Evolutionary conservation across 2,329 filamentous ascomycete species (phyloP).

Genomic region (Cadophora malorum): DNA sequence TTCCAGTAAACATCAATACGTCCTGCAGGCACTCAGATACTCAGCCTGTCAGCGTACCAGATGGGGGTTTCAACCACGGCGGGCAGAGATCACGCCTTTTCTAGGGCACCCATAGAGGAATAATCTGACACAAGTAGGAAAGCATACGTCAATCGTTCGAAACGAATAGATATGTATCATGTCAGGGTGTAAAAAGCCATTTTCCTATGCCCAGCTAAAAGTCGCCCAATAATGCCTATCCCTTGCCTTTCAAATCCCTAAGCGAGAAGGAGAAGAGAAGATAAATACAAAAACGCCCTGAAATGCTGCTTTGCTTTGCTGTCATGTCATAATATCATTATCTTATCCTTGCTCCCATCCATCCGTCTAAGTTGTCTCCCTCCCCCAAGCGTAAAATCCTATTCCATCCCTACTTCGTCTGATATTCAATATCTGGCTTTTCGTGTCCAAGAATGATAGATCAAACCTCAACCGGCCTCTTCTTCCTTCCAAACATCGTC

Average conservation of each 20-base stretch:
- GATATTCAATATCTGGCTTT: not conserved
- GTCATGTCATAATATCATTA: slow-evolving; percentile 8
- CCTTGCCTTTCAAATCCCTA: not conserved
- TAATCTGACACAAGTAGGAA: not conserved
- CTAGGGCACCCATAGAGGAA: not conserved
- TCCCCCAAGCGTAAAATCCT: too few relatives aligned
- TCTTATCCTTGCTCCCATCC: not conserved
- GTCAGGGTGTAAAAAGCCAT: slow-evolving; percentile 1
- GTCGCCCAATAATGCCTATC: slow-evolving; percentile 3
- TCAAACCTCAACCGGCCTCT: slow-evolving; percentile 20
- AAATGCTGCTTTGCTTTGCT: slow-evolving; percentile 4
- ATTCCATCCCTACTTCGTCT: too few relatives aligned
- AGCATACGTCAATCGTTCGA: not conserved
- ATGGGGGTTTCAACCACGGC: not conserved
- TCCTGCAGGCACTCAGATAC: not conserved
- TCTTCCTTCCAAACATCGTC: slow-evolving; percentile 28
- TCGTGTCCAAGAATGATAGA: not conserved
- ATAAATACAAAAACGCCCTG: slow-evolving; percentile 5
- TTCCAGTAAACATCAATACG: not conserved
- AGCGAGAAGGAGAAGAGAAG: slow-evolving; percentile 11
- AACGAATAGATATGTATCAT: not conserved
- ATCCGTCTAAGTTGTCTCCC: not conserved
- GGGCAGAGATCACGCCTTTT: too few relatives aligned
- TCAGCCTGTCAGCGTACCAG: too few relatives aligned
- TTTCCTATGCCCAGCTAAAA: not conserved